Evolutionary conservation across 495 filamentous ascomycete species (phyloP), one percentile per base, ranked within the genome.

Genomic region (Neurospora terricola): DNA sequence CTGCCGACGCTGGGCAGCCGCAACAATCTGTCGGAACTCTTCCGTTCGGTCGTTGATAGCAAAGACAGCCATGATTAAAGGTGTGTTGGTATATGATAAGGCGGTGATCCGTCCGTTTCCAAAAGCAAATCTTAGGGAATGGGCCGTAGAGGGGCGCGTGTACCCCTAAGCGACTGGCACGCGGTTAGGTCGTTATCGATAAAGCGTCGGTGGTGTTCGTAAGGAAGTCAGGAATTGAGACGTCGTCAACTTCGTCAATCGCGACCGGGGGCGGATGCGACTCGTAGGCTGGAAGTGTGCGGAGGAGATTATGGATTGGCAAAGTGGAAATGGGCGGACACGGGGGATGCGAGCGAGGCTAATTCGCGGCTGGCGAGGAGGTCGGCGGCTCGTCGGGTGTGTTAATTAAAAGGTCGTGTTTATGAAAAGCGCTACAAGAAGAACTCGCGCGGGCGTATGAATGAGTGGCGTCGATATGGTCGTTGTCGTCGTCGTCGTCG

Each of bases 21-120:
- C 86, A 69, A 98, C 88, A 79, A 98, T 94, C 74, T 93, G 90
- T 77, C 90, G 91, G 85, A 99, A 99, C 84, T 99, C 96, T 80
- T 87, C 87, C 71, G 96, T 99, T 77, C 96, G 92, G 83, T 99
- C 96, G 87, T 99, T 96, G 82, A 98, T 97, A 59, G 93, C 94
- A 21, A 82, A 70, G 77, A 87, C 82, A 66, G 85, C 87, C 86
- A 88, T 88, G 21, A 69, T 77, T 79, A 74, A 34, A 39, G 69
- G 12, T 59, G 30, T 71, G 21, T 38, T 14, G 16, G 37, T 21
- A 71, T 39, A 21, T 18, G 36, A 27, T 27, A 40, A 38, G n/a
- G 43, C 59, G 72, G 3, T 3, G 54, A 30, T 42, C 43, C 23
- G 70, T 45, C 23, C 27, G 54, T 66, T 18, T 66, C 54, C 6